Percentiles rank a stretch among this genome's conserved stretches.
These are phyloP conservation scores for Silene conica DNA, from an alignment of 148 eudicot genomes.

Conservation along the genomic window DNA sequence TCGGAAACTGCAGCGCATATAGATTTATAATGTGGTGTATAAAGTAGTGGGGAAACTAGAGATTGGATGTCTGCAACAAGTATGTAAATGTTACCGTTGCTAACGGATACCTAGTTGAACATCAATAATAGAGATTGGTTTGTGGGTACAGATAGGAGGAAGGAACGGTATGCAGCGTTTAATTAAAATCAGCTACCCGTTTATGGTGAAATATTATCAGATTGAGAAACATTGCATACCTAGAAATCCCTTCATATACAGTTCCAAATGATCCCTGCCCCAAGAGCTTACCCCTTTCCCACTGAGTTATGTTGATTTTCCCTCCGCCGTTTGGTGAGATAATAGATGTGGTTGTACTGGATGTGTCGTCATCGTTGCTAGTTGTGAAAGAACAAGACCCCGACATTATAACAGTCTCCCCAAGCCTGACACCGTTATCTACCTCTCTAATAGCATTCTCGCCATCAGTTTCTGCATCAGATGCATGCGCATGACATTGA, in stretches of 20 bases:
- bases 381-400: slow-evolving; percentile 59
- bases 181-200: no score
- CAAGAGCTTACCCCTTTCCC: slow-evolving; percentile 61
- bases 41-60: background rate
- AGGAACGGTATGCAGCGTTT: background rate
- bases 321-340: slow-evolving; percentile 62
- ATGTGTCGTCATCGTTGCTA: slow-evolving; percentile 77
- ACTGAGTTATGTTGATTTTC: slow-evolving; percentile 35
- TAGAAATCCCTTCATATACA: slow-evolving; percentile 70
- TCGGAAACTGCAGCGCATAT: background rate
- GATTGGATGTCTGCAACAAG: background rate
- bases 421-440: slow-evolving; percentile 21
- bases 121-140: background rate
- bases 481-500: slow-evolving; percentile 6
- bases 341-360: slow-evolving; percentile 68
- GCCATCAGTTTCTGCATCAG: slow-evolving; percentile 19
- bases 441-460: slow-evolving; percentile 22
- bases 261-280: slow-evolving; percentile 82
- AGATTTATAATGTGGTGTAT: background rate
- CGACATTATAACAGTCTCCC: slow-evolving; percentile 35
- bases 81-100: no score
- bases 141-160: background rate
- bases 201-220: no score
- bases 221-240: slow-evolving; percentile 33
- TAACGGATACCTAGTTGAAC: background rate